phyloP scores from a whole-genome alignment of 2,329 filamentous ascomycete species.

The Fusarium hostae region DNA sequence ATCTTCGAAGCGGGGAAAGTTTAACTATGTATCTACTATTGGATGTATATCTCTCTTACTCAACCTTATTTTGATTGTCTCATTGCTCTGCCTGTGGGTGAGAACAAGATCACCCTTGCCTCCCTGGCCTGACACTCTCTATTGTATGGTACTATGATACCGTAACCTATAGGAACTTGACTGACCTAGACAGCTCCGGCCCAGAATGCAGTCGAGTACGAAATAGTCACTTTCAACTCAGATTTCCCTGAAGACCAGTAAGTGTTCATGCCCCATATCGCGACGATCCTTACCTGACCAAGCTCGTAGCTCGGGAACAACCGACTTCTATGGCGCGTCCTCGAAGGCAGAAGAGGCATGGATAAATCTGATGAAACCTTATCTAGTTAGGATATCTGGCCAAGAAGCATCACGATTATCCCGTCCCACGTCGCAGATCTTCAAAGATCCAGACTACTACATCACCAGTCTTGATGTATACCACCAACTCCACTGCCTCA shows the following conservation, averaged over 20 bases:
- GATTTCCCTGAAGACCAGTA: constrained; percentile 1
- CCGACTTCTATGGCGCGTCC: background rate
- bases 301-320: background rate
- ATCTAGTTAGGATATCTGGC: background rate
- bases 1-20: background rate
- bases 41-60: background rate
- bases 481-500: constrained; percentile 3
- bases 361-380: background rate
- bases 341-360: background rate
- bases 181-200: background rate
- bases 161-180: accelerated
- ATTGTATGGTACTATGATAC: background rate
- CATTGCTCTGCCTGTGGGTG: background rate
- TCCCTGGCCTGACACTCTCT: background rate
- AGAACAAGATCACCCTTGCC: background rate
- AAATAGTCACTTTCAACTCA: background rate
- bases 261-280: accelerated
- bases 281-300: background rate
- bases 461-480: constrained; percentile 9
- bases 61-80: background rate
- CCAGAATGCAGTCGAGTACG: background rate
- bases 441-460: background rate
- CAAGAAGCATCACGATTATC: background rate
- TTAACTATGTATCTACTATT: no score
- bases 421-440: constrained; percentile 1